These are phyloP conservation scores for Oenanthe javanica DNA, from an alignment of 140 eudicot genomes.

Conservation along the genomic window DNA sequence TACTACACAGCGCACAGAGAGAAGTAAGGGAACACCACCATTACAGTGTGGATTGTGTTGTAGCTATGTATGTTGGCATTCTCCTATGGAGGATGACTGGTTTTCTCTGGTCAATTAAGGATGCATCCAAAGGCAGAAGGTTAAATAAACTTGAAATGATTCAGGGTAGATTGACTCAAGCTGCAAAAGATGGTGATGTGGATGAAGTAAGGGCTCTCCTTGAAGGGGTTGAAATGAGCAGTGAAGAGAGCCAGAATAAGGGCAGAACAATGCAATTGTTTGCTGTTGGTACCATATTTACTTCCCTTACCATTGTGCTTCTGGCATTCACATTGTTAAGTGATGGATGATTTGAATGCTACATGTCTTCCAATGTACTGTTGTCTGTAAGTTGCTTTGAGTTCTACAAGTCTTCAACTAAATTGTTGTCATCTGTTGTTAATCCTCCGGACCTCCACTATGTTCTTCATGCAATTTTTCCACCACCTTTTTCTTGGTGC, in stretches of 20 bases:
- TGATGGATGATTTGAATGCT: constrained; percentile 46
- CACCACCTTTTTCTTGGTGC: background rate
- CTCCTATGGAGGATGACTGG: constrained; percentile 90
- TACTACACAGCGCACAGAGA: constrained; percentile 87
- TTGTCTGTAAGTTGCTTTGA: constrained; percentile 10
- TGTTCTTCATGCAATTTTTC: background rate
- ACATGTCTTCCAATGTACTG: background rate
- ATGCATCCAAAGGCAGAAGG: constrained; percentile 31
- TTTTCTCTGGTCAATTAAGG: constrained; percentile 66
- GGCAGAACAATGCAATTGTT: constrained; percentile 58
- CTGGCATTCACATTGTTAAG: constrained; percentile 64
- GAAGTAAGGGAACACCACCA: constrained; percentile 82
- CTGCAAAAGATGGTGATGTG: constrained; percentile 83
- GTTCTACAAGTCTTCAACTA: background rate
- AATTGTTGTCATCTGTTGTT: background rate
- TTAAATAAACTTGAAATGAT: constrained; percentile 58
- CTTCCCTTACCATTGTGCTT: constrained; percentile 56
- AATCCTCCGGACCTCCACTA: background rate
- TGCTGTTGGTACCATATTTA: constrained; percentile 60
- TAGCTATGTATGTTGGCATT: constrained; percentile 80
- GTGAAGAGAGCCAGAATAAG: constrained; percentile 27
- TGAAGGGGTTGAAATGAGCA: constrained; percentile 45
- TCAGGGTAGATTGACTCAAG: constrained; percentile 55
- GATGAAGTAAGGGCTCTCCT: constrained; percentile 63
- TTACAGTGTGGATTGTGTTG: constrained; percentile 66